Percentiles rank a stretch among this genome's conserved stretches.
Evolutionary conservation across 139 green algal species (phyloP).

Genomic region (Coelastrella sp.): DNA sequence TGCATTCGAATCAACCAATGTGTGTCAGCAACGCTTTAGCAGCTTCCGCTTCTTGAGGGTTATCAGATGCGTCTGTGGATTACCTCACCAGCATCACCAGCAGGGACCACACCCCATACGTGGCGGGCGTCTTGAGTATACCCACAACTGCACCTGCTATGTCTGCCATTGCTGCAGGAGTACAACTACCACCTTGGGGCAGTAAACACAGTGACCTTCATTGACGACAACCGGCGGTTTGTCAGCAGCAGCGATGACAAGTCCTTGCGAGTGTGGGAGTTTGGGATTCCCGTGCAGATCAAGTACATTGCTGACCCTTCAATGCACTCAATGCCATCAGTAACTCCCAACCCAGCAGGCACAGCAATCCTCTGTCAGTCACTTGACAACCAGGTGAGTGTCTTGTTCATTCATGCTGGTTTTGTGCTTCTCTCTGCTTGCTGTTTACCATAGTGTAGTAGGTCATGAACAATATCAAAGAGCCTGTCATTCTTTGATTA

Average conservation of each 20-base stretch:
- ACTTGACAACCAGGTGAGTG: constrained; percentile 67
- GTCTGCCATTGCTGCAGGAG: constrained; percentile 68
- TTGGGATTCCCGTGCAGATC: constrained; percentile 93
- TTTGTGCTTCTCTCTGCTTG: neutral
- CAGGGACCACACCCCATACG: too few relatives aligned
- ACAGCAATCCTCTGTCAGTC: constrained; percentile 83
- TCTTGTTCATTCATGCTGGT: neutral
- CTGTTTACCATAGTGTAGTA: neutral
- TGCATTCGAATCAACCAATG: too few relatives aligned
- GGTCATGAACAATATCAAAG: too few relatives aligned
- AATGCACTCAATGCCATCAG: constrained; percentile 96
- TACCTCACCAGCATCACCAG: too few relatives aligned
- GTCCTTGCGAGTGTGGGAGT: constrained; percentile 98
- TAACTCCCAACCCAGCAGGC: constrained; percentile 72
- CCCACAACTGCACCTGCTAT: neutral
- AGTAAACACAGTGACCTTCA: constrained; percentile 98
- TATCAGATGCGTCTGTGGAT: too few relatives aligned
- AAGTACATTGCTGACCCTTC: constrained; percentile 92
- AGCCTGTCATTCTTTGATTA: too few relatives aligned
- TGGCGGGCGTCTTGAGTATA: too few relatives aligned
- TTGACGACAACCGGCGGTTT: constrained; percentile 91
- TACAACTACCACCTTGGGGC: constrained; percentile 98
- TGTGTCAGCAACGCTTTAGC: too few relatives aligned
- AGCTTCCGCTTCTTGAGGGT: too few relatives aligned
- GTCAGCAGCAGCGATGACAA: constrained; percentile 96